These are phyloP conservation scores for Rhizophora mangle DNA, from an alignment of 345 rosid species.

Conservation along the genomic window DNA sequence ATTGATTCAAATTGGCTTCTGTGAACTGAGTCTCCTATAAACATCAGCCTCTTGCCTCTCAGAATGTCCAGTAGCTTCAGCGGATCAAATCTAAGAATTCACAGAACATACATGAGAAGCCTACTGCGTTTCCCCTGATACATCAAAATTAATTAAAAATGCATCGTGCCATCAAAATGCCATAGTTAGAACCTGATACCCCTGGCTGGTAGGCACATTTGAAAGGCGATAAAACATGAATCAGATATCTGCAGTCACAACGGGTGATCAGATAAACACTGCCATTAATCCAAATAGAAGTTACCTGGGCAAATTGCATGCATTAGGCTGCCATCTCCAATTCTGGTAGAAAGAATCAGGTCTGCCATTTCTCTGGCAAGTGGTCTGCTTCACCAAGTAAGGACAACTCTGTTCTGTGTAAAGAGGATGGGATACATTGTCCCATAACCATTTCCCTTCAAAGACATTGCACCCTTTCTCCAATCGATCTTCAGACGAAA, in stretches of 20 bases:
- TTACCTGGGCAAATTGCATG: slow-evolving; percentile 74
- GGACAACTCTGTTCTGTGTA: slow-evolving; percentile 80
- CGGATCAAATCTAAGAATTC: slow-evolving; percentile 61
- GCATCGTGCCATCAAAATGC: background rate
- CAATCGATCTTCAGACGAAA: slow-evolving; percentile 48
- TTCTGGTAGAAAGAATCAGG: slow-evolving; percentile 75
- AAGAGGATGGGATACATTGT: slow-evolving; percentile 66
- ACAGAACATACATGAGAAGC: slow-evolving; percentile 2
- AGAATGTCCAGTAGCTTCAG: slow-evolving; percentile 67
- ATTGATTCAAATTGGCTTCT: slow-evolving; percentile 90
- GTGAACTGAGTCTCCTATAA: slow-evolving; percentile 88
- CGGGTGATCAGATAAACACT: no score
- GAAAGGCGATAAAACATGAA: no score
- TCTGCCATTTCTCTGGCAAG: slow-evolving; percentile 73
- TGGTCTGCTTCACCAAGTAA: slow-evolving; percentile 80
- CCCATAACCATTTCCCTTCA: slow-evolving; percentile 89
- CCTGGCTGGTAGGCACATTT: no score
- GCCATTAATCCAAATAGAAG: background rate
- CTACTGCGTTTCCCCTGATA: no score
- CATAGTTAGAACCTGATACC: background rate
- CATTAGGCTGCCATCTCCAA: slow-evolving; percentile 86
- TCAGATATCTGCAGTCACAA: no score
- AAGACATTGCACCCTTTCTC: slow-evolving; percentile 66
- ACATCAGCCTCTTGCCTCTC: slow-evolving; percentile 78
- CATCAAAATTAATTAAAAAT: no score